phyloP scores from a whole-genome alignment of 2,329 filamentous ascomycete species.

The Beauveria sp. region DNA sequence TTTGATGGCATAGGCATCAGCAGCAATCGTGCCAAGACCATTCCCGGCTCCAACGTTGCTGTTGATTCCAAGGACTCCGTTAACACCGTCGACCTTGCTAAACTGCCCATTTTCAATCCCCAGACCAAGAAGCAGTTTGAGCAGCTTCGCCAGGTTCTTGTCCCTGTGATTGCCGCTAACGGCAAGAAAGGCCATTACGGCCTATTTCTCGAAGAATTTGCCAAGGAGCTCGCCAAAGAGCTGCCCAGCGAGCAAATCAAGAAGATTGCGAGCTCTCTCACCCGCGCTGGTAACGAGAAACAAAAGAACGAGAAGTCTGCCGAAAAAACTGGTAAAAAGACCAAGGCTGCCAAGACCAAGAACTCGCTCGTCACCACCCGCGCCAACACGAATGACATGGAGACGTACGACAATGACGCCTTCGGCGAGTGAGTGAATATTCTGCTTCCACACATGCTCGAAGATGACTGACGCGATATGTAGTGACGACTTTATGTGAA shows the following conservation, averaged over 20 bases:
- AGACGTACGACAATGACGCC: constrained; percentile 67
- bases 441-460: not conserved
- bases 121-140: constrained; percentile 81
- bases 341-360: constrained; percentile 95
- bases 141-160: constrained; percentile 67
- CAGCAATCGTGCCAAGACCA: constrained; percentile 59
- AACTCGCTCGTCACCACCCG: constrained; percentile 64
- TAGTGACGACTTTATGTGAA: constrained; percentile 13
- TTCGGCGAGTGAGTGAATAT: constrained; percentile 69
- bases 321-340: constrained; percentile 94
- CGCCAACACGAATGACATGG: constrained; percentile 59
- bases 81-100: constrained; percentile 71
- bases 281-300: constrained; percentile 93
- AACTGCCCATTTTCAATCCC: constrained; percentile 81
- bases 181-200: constrained; percentile 84
- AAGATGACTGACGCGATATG: not conserved
- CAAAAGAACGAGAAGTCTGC: constrained; percentile 96
- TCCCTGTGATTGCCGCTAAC: constrained; percentile 67
- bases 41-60: constrained; percentile 57
- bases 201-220: constrained; percentile 84
- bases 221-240: constrained; percentile 80
- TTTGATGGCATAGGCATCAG: constrained; percentile 69
- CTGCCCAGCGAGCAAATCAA: constrained; percentile 91
- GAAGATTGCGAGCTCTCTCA: constrained; percentile 82
- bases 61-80: constrained; percentile 66